Base-by-base conservation (phyloP, 139 green algal genomes). In the Volvox africanus region DNA sequence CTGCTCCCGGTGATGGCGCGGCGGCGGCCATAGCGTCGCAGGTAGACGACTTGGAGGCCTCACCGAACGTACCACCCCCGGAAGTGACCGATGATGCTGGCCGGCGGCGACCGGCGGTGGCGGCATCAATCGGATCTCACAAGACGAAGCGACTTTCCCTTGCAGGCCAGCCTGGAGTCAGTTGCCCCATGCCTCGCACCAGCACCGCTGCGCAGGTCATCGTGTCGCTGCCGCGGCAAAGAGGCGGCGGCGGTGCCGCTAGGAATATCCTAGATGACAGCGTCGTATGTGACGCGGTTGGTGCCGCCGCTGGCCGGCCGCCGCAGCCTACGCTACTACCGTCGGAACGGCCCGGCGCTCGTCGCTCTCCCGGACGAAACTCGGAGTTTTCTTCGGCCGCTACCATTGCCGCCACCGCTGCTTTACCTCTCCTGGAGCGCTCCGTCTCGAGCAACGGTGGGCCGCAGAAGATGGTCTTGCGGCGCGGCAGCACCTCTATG, bases 331-430 rank as follows among this genome's bases (percentile, higher is more conserved):
- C 83, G 67, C 67, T 89, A 35, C 67, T 80, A 65, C 67, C 83
- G 13, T 89, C 83, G 24, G 67, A 89, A n/a, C 83, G 83, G 26
- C 83, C 83, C 22, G 83, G 83, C 0, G 83, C 83, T 26, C 35
- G 83, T 0, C 83, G 83, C 24, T 65, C 83, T 36, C 83, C 65
- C 2, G 65, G 65, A 2, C 65, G 65, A 12, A 28, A 6, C 65
- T 24, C 65, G 65, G 65, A 73, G 65, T 26, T 75, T 75, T 26
- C 67, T 12, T 6, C 67, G 11, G 67, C 11, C 67, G 67, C 67
- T 28, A 75, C 67, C 11, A 12, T 75, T 28, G 67, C 24, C 67
- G 67, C 24, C 67, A 28, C 22, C 67, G 67, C 22, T 55, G 44
- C 44, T 55, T 9, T 55, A 14, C 44, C 44, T 9, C 44, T 9